Evolutionary conservation across 169 alveolate species (phyloP).

Genomic region (Eimeria necatrix): DNA sequence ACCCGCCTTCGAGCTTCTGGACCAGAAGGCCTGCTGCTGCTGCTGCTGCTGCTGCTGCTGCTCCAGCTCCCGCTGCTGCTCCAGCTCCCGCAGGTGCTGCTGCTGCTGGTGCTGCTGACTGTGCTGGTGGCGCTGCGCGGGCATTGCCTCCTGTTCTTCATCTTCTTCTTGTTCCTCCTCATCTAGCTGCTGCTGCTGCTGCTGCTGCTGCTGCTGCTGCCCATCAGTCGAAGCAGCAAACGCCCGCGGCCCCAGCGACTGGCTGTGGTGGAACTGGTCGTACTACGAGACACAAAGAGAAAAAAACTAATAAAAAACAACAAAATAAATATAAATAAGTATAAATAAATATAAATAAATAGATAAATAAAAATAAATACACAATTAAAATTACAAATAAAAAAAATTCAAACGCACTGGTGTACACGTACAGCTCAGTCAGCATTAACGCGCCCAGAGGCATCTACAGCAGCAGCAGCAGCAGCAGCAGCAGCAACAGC

Average conservation of each 20-base stretch:
- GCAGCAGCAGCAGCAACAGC: too few species aligned
- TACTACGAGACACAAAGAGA: neutral
- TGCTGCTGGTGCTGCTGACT: constrained; percentile 33
- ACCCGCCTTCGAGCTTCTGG: neutral
- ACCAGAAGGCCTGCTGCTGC: neutral
- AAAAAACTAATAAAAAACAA: neutral
- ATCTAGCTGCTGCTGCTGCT: constrained; percentile 17
- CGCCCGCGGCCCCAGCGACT: constrained; percentile 55
- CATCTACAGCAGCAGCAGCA: too few species aligned
- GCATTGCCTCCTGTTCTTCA: neutral
- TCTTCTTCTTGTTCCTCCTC: neutral
- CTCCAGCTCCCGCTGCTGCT: neutral
- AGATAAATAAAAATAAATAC: neutral
- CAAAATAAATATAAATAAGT: neutral
- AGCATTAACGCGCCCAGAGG: too few species aligned
- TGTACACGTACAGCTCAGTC: too few species aligned
- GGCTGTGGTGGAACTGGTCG: constrained; percentile 67
- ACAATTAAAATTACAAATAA: too few species aligned
- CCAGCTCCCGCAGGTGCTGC: constrained; percentile 34
- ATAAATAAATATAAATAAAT: neutral
- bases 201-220: constrained; percentile 51
- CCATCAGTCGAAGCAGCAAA: neutral
- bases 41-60: constrained; percentile 53
- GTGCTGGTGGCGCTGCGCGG: neutral
- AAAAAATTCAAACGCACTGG: too few species aligned